Base-by-base conservation (phyloP, 345 rosid species). In the Eucalyptus caleyi region DNA sequence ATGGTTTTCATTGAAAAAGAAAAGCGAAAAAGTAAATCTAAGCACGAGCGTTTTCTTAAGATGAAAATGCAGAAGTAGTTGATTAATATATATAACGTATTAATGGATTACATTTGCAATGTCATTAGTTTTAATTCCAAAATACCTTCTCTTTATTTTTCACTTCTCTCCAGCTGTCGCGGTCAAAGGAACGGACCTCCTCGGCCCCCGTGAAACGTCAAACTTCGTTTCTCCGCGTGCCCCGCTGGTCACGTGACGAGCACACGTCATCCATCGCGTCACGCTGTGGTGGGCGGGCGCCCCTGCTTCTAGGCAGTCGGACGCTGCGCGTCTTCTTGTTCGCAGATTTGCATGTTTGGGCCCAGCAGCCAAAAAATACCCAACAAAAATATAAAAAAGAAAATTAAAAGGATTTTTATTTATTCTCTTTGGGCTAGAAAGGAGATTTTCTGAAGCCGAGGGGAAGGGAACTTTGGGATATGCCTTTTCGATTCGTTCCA, bases 151-250 rank as follows among this genome's bases (percentile, higher is more conserved):
- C 34, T n/a, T 65, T 65, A 8, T 15, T 27, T 62, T 30, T 62
- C 18, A 30, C 18, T 30, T 27, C 34, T 62, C 47, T 77, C 85
- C 85, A 21, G 47, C 85, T 77, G 85, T 77, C 83, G 83, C 83
- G 24, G 83, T 77, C 27, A 12, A 11, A 14, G 77, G 37, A 19
- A 26, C 16, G 45, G 26, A 72, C 44, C 45, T 34, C 44, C 82
- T 34, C 45, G 82, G 50, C 21, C 47, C 16, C 50, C 5, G 14
- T 81, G 67, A 16, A 83, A 83, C 13, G 32, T 50, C 21, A 82
- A 88, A 21, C 89, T 82, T 82, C 93, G 91, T 91, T 91, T 91
- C 40, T 91, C 91, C 92, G 91, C 92, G 86, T 88, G 90, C 91
- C 93, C 82, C 90, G 83, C 90, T 26, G 88, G 92, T 86, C 86